These are phyloP conservation scores for Lepidium africanum DNA, from an alignment of 345 rosid species.

Conservation along the genomic window DNA sequence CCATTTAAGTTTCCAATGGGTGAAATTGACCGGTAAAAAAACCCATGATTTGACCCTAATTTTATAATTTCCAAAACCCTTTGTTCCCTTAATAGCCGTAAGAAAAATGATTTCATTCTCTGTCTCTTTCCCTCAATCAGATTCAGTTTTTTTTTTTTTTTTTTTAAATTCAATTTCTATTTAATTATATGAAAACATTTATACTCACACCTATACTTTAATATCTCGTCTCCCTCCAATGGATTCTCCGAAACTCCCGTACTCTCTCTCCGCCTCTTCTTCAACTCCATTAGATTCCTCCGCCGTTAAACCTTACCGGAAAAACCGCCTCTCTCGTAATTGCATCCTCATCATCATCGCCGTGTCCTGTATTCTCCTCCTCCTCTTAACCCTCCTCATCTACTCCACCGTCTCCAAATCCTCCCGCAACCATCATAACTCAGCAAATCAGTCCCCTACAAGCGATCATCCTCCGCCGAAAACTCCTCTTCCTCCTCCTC, in stretches of 20 bases:
- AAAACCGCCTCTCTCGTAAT: conserved; percentile 10
- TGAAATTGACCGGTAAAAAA: neutral
- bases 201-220: neutral
- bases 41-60: neutral
- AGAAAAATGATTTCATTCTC: conserved; percentile 7
- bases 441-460: neutral
- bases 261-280: conserved; percentile 28
- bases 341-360: conserved; percentile 16
- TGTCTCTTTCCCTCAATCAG: neutral
- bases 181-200: neutral
- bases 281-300: conserved; percentile 22
- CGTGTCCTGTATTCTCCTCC: conserved; percentile 22
- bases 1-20: neutral
- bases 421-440: conserved; percentile 2
- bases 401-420: conserved; percentile 25
- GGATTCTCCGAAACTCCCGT: conserved; percentile 30
- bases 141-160: neutral
- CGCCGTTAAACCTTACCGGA: conserved; percentile 17
- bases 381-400: conserved; percentile 25
- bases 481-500: neutral
- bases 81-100: neutral
- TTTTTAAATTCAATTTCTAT: neutral
- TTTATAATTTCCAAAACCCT: neutral
- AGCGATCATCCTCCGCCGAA: neutral
- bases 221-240: conserved; percentile 12